Evolutionary conservation across 495 filamentous ascomycete genomes (phyloP), one percentile per base, ranked within the genome.

Genomic region (Penicillium ochrochloron): DNA sequence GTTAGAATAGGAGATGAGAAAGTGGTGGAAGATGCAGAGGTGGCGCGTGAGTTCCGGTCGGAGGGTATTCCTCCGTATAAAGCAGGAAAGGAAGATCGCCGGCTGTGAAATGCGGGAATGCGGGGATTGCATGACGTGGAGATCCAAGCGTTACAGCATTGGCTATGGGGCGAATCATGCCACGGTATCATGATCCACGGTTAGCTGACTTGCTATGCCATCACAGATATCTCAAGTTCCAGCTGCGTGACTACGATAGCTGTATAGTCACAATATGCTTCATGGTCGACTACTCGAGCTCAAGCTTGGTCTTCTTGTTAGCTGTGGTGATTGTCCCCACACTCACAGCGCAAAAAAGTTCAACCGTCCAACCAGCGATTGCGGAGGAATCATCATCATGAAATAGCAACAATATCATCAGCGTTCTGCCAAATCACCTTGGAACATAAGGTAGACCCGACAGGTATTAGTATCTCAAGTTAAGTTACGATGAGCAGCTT

Each of bases 111-210:
- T 57, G 63, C 60, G 64, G 61, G 57, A 70, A 67, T 67, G 68
- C 67, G 67, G 70, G 70, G 70, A 61, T 70, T 64, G 65, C 62
- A 64, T 70, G 70, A 73, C 70, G 70, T 73, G 63, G 59, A 64
- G 63, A 63, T 41, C 44, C 57, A 42, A 27, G 29, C 25, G 17
- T 46, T 34, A 23, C 27, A 29, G 11, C 42, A 48, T 41, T 21
- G 19, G 42, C 48, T n/a, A 17, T 52, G 48, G 8, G 15, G 29
- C 48, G 14, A 31, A 52, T 31, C 48, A 52, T 52, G 25, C 48
- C 48, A 52, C 25, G 27, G 21, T 6, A 19, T 1, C 5, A 5
- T 6, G 48, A 29, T 52, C 48, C 48, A 52, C 48, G 48, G 48
- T 52, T 52, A 7, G 27, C 48, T 31, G 48, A 27, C 25, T 31